Conservation (phyloP, 352 stramenopile species). For the Globisporangium cederbergense region DNA sequence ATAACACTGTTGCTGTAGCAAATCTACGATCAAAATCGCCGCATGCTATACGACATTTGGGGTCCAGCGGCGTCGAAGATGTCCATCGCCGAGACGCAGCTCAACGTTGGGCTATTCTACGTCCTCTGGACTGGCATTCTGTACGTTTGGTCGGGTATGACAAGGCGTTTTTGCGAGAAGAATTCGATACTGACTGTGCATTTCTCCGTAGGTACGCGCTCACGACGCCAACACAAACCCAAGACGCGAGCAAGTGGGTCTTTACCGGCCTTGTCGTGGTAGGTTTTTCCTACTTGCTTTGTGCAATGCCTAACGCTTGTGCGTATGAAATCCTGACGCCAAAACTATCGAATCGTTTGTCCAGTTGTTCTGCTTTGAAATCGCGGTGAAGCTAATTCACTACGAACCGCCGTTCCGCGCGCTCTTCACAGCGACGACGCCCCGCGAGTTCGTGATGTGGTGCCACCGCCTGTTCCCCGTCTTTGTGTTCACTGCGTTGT, state of each 20-base stretch:
- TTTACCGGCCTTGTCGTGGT: conserved; percentile 44
- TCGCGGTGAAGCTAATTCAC: conserved; percentile 46
- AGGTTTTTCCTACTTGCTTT: conserved; percentile 6
- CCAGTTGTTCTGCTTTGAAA: conserved; percentile 51
- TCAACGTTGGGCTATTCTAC: conserved; percentile 69
- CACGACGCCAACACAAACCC: conserved; percentile 37
- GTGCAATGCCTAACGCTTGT: too few relatives aligned
- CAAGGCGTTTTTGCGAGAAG: neutral
- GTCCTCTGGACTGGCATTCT: conserved; percentile 59
- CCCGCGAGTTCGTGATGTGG: conserved; percentile 58
- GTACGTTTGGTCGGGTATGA: conserved; percentile 26
- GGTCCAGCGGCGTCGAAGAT: conserved; percentile 41
- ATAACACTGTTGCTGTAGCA: conserved; percentile 22
- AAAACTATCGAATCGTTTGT: neutral
- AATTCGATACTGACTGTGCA: neutral
- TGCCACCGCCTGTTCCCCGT: conserved; percentile 53
- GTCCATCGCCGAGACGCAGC: conserved; percentile 42
- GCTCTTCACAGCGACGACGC: conserved; percentile 46
- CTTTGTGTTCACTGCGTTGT: conserved; percentile 34
- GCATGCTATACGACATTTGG: conserved; percentile 65
- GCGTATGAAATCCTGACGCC: too few relatives aligned
- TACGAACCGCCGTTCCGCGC: conserved; percentile 51
- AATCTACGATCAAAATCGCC: conserved; percentile 56
- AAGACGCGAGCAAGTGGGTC: conserved; percentile 43
- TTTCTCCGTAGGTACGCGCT: conserved; percentile 36